phyloP scores from a whole-genome alignment of 2,329 filamentous ascomycete species.

The Coniella vitis region DNA sequence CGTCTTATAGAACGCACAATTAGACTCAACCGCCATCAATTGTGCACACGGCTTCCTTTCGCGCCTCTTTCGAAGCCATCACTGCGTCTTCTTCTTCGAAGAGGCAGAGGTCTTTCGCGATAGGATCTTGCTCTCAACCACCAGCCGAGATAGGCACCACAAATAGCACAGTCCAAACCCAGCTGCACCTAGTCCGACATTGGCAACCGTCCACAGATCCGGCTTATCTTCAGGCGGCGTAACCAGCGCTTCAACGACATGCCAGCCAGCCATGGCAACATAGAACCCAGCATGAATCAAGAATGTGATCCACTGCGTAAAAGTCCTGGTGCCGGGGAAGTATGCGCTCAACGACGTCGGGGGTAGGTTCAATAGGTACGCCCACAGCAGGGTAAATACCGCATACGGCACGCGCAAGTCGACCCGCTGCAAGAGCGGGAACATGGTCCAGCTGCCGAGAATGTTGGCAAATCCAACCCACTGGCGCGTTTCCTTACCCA shows the following conservation, averaged over 20 bases:
- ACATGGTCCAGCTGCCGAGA: conserved; percentile 87
- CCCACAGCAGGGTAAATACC: conserved; percentile 81
- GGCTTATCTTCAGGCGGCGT: conserved; percentile 69
- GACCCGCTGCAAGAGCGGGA: conserved; percentile 79
- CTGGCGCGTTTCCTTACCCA: conserved; percentile 68
- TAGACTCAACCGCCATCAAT: not conserved
- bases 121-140: conserved; percentile 51
- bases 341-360: conserved; percentile 68
- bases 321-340: conserved; percentile 40
- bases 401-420: conserved; percentile 78
- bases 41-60: not conserved
- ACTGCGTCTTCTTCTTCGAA: conserved; percentile 31
- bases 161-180: conserved; percentile 84
- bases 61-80: conserved; percentile 1
- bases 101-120: conserved; percentile 22
- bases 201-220: conserved; percentile 89
- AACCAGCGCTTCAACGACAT: conserved; percentile 64
- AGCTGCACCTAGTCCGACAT: conserved; percentile 76
- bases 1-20: too few species aligned
- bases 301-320: conserved; percentile 51
- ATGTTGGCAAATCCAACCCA: conserved; percentile 98
- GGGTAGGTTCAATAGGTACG: conserved; percentile 81
- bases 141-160: conserved; percentile 75
- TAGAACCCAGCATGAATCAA: conserved; percentile 74
- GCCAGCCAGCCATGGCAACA: conserved; percentile 70